Base-by-base conservation (phyloP, 805 yeast genomes). In the Hanseniaspora mollemarum region DNA sequence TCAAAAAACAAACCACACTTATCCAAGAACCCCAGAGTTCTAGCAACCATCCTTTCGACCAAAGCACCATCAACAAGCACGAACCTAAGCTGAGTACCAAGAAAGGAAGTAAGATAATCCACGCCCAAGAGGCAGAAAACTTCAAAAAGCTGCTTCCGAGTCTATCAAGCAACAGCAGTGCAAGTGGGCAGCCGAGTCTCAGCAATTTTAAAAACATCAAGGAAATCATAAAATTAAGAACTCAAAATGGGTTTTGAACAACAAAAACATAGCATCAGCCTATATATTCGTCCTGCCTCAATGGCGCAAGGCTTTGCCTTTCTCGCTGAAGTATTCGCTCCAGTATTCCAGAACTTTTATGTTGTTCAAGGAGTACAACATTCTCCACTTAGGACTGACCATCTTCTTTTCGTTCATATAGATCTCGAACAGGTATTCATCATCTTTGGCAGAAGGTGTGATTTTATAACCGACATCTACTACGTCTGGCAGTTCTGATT, bases 121-220 rank as follows among this genome's bases (percentile, higher is more conserved):
- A 80, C 54, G 67, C 65, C 31, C 68, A 69, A 42, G 94, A 83
- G 60, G 71, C 74, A 52, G 67, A 69, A 54, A 69, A 82, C 55
- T 84, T 85, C 60, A 75, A 71, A 15, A 64, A 69, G 36, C 76
- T 83, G 3, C 64, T 85, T 53, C 72, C 71, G 48, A 43, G 42
- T 13, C 13, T 40, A 3, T 31, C 51, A 8, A 25, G 21, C 28
- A 37, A 37, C 26, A 19, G 12, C 9, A 36, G 6, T 19, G 19
- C 4, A n/a, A 46, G 21, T 16, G 21, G 21, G 22, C 77, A 80
- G 57, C 62, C 71, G 35, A 73, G 78, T 64, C 62, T 68, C 49
- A 73, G 77, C 32, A 86, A 88, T 2, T 83, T 84, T 60, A 71
- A 71, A 36, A 75, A 87, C 2, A 68, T 85, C 56, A 79, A 74